Base-by-base conservation (phyloP, 2,329 filamentous ascomycete genomes). In the Monilinia fructigena region DNA sequence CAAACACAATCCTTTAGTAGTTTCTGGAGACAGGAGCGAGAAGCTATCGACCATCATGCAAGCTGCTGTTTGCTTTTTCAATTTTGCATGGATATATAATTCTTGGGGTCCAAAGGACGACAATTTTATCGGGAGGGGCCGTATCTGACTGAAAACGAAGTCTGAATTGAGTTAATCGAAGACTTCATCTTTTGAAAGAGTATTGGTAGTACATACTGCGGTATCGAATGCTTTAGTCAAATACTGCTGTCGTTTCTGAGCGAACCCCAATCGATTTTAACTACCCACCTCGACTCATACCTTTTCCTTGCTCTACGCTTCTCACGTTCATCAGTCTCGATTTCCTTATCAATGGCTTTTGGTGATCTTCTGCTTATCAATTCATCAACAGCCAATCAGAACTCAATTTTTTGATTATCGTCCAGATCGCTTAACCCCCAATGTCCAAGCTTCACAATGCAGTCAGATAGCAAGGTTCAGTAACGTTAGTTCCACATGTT, bases 391-490 rank as follows among this genome's bases (percentile, higher is more conserved):
- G 16, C 61, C 61, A 63, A 63, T 63, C 52, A 63, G 16, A 1
- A 50, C 10, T 23, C n/a, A 12, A 48, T 47, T 8, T 48, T 38
- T 55, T 47, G 11, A 18, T 31, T 64, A 56, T 56, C 54, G 52
- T 50, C 50, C 28, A 47, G 20, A 48, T 47, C 52, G 61, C 61
- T 64, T 64, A 47, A 42, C 61, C 61, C 61, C 61, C 50, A 56
- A 63, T 47, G 52, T 56, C 61, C 26, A 63, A 63, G 61, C 61
- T 63, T 26, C 52, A 40, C 38, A 35, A 56, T 64, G 47, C 50
- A 55, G 61, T 45, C 26, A 64, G 61, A 63, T 47, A 56, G 52
- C 61, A 56, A 52, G 61, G 4, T 42, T 47, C 26, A 8, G 18
- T 28, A 40, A 63, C n/a, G n/a, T 28, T 56, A 11, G 42, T 50